A percentile compares a stretch with the other conserved stretches of the same genome.
phyloP scores from a whole-genome alignment of 768 basidiomycete genomes.

The Hygrophoropsis aurantiaca region DNA sequence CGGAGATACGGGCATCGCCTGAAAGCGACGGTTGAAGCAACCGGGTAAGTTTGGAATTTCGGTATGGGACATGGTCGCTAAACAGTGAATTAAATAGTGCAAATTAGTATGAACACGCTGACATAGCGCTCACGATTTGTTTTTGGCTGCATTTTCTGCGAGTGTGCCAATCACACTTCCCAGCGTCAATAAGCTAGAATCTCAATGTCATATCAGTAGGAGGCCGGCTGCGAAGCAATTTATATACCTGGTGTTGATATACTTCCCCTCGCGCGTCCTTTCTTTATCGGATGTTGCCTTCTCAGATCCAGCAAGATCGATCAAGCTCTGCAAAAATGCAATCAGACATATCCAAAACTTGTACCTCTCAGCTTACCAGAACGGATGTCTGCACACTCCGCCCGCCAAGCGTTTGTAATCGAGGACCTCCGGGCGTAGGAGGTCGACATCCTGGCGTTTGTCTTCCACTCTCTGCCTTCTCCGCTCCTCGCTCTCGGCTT shows the following conservation, averaged over 20 bases:
- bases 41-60: slow-evolving; percentile 93
- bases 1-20: slow-evolving; percentile 93
- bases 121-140: slow-evolving; percentile 52
- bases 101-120: not conserved
- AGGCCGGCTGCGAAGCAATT: too few relatives aligned
- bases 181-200: slow-evolving; percentile 87
- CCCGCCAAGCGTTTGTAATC: slow-evolving; percentile 76
- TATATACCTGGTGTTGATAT: slow-evolving; percentile 89
- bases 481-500: slow-evolving; percentile 71
- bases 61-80: slow-evolving; percentile 90
- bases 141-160: slow-evolving; percentile 81
- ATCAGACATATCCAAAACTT: not conserved
- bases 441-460: slow-evolving; percentile 55
- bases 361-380: slow-evolving; percentile 46
- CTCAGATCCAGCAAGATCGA: slow-evolving; percentile 96
- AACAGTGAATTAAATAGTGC: not conserved
- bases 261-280: slow-evolving; percentile 92
- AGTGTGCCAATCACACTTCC: slow-evolving; percentile 91
- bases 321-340: slow-evolving; percentile 62
- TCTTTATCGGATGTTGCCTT: slow-evolving; percentile 96
- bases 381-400: slow-evolving; percentile 78
- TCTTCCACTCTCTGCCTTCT: slow-evolving; percentile 35
- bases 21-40: slow-evolving; percentile 94
- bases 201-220: too few relatives aligned
- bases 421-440: slow-evolving; percentile 57